Percentiles rank a stretch among this genome's conserved stretches.
These are phyloP conservation scores for Cordyceps farinosa DNA, from an alignment of 2,329 filamentous ascomycete genomes.

Conservation along the genomic window DNA sequence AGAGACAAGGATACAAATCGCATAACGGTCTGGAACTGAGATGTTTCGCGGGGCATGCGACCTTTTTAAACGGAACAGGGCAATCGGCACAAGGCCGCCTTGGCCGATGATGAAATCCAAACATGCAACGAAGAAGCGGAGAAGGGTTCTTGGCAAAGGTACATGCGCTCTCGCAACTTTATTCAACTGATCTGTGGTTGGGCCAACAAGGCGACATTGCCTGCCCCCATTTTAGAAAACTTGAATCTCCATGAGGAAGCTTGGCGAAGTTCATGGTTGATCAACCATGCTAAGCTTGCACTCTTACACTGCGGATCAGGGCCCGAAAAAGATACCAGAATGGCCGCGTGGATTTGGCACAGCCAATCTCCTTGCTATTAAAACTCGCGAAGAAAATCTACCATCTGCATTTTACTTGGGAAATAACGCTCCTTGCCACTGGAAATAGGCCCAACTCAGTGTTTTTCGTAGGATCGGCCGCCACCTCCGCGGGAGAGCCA, in stretches of 20 bases:
- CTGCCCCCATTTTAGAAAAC: background rate
- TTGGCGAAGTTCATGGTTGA: background rate
- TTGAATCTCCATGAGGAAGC: background rate
- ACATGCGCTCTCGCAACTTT: background rate
- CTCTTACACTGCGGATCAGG: no score
- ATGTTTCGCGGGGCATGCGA: background rate
- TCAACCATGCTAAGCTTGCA: background rate
- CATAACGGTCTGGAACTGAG: background rate
- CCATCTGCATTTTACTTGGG: background rate
- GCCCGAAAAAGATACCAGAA: no score
- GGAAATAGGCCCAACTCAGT: background rate
- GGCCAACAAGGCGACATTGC: slow-evolving; percentile 1
- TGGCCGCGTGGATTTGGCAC: no score
- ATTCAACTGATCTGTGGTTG: background rate
- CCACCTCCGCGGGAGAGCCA: background rate
- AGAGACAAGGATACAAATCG: background rate
- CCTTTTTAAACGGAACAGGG: background rate
- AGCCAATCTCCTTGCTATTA: background rate
- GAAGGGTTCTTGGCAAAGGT: slow-evolving; percentile 9
- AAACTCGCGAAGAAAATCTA: background rate
- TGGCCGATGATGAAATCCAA: slow-evolving; percentile 9
- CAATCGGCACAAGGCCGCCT: slow-evolving; percentile 2
- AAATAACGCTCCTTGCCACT: background rate
- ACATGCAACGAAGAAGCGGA: slow-evolving; percentile 6
- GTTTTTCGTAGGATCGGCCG: slow-evolving; percentile 1